Evolutionary conservation across 192 early-diverging fungal species (phyloP).

Genomic region (Hyaloraphidium curvatum): DNA sequence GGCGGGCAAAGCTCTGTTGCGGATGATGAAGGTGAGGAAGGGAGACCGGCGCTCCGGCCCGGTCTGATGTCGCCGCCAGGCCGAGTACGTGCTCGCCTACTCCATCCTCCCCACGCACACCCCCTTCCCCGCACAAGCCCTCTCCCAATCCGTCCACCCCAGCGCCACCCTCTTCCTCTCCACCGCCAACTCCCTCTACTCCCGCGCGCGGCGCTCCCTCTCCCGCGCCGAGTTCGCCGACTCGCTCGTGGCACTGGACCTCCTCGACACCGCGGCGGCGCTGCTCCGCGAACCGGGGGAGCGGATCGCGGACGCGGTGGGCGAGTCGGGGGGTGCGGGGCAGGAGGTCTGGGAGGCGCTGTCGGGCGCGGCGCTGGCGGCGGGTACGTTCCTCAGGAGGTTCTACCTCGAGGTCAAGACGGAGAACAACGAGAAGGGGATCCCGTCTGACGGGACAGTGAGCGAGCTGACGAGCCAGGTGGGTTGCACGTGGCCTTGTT

Average conservation of each 20-base stretch:
- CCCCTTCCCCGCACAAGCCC: not conserved
- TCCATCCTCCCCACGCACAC: not conserved
- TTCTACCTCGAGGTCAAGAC: not conserved
- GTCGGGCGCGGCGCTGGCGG: not conserved
- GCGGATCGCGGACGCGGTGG: not conserved
- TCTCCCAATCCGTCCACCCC: not conserved
- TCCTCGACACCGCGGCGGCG: not conserved
- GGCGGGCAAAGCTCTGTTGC: constrained; percentile 32
- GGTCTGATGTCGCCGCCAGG: too few species aligned
- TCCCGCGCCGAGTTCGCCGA: not conserved
- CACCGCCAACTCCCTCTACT: not conserved
- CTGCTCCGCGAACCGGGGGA: not conserved
- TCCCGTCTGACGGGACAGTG: constrained; percentile 64
- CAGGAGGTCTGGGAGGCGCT: not conserved
- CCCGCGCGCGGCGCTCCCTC: not conserved
- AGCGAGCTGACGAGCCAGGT: constrained; percentile 64
- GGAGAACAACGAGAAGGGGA: constrained; percentile 7
- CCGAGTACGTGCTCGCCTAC: not conserved
- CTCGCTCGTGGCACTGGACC: not conserved
- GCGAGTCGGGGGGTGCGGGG: not conserved
- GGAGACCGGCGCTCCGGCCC: too few species aligned
- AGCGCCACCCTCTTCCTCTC: not conserved
- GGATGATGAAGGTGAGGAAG: constrained; percentile 36
- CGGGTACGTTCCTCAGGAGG: not conserved
- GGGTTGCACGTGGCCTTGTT: constrained; percentile 11